Evolutionary conservation across 768 basidiomycete species (phyloP).

Genomic region (Leccinum boreale): DNA sequence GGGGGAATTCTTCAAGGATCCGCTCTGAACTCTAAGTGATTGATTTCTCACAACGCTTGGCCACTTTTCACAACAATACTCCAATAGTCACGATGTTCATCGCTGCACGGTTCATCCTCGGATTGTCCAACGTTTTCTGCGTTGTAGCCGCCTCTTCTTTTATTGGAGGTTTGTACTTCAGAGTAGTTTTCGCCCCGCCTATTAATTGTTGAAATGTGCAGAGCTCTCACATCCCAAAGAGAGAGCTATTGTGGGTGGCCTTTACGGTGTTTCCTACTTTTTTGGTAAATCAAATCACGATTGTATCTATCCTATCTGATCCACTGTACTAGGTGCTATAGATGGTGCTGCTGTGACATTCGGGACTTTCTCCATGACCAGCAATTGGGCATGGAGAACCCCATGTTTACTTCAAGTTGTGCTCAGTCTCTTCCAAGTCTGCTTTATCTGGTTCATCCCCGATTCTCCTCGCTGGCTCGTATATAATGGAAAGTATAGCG

Average conservation of each 20-base stretch:
- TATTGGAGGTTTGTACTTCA: background rate
- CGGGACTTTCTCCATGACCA: background rate
- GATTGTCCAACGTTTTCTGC: background rate
- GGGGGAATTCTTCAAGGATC: background rate
- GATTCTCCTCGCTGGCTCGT: background rate
- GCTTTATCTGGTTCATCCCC: background rate
- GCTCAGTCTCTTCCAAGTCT: background rate
- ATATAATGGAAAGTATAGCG: background rate
- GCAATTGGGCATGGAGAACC: background rate
- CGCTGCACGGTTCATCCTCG: background rate
- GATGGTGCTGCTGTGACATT: background rate
- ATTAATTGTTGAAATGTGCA: background rate
- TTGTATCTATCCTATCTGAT: background rate
- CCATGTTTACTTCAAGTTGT: background rate
- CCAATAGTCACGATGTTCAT: background rate
- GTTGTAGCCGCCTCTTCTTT: background rate
- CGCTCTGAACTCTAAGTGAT: background rate
- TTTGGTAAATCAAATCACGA: background rate
- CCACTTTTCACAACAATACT: too few species aligned
- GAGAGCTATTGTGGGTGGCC: background rate
- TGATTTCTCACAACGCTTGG: fast-evolving
- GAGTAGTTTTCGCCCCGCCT: background rate
- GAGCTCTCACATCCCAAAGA: background rate
- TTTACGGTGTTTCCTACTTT: background rate
- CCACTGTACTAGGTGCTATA: background rate